Base-by-base conservation (phyloP, 768 basidiomycete species). In the Collybia sordida region DNA sequence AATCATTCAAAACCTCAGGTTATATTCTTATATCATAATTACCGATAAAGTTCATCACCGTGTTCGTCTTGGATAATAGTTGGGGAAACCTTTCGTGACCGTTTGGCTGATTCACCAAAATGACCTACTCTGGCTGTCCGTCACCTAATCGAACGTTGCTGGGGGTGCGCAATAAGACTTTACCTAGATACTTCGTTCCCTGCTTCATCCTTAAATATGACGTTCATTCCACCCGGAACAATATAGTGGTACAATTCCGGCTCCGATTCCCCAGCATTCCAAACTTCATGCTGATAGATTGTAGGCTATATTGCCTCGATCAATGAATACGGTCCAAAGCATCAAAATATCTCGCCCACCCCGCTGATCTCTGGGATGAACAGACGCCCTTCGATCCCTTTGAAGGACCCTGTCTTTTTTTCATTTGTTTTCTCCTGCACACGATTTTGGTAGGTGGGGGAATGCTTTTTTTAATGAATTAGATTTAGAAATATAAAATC, bases 121-220 rank as follows among this genome's bases (percentile, higher is more conserved):
- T 82, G 75, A 6, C 81, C 82, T 17, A 83, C 78, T 58, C 82
- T 84, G 46, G 3, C 24, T 14, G 23, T 14, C 40, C 24, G 35
- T 44, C 41, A 14, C 40, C 11, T 4, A 18, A 38, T 23, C n/a
- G 12, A 35, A 15, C 45, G 17, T 24, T 17, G 18, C 43, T 25
- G 12, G 2, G 22, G 9, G n/a, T 22, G 14, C 8, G 17, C 6
- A 45, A 39, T 25, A 36, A 45, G 24, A 39, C 34, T 59, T 47
- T 66, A 82, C 85, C 85, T 79, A 2, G 79, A 78, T 21, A 86
- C 80, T 57, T 83, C 83, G 47, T 80, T 77, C 18, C 86, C 86
- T 17, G 73, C 64, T 55, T 81, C 79, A 57, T 88, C 86, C 62
- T 83, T 76, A 57, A 89, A 87, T 40, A 88, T 75, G 4, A 88